A percentile compares a stretch with the other conserved stretches of the same genome.
These are phyloP conservation scores for Arthrobotrys entomopaga DNA, from an alignment of 2,329 filamentous ascomycete species.

Conservation along the genomic window DNA sequence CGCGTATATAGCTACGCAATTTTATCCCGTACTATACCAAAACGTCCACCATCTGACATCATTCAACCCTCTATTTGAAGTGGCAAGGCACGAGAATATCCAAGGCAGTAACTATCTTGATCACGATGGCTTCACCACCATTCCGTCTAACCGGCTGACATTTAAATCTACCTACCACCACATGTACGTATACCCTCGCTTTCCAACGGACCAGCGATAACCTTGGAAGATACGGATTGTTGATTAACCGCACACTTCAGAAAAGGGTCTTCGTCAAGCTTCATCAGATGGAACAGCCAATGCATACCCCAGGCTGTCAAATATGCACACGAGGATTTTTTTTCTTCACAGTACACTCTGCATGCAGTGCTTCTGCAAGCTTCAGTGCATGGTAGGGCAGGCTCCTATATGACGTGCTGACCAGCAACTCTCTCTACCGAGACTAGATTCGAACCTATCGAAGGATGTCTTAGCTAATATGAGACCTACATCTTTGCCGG, in stretches of 20 bases:
- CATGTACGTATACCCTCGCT: conserved; percentile 23
- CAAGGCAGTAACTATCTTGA: conserved; percentile 10
- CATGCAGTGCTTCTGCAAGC: too few relatives aligned
- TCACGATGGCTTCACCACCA: conserved; percentile 18
- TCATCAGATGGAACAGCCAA: conserved; percentile 50
- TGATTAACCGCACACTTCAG: conserved; percentile 3
- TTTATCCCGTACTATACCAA: too few relatives aligned
- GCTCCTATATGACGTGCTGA: conserved; percentile 12
- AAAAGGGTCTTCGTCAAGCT: conserved; percentile 2
- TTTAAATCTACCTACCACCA: conserved; percentile 16
- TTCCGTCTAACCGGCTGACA: conserved; percentile 40
- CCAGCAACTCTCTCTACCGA: not conserved
- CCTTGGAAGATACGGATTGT: conserved; percentile 26
- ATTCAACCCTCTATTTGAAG: not conserved
- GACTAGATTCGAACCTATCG: not conserved
- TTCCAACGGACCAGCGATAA: conserved; percentile 25
- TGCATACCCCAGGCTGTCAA: conserved; percentile 30
- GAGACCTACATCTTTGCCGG: conserved; percentile 7
- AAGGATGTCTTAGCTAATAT: conserved; percentile 20
- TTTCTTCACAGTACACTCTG: not conserved
- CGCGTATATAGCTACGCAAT: too few relatives aligned
- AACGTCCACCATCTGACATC: conserved; percentile 4
- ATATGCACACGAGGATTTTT: conserved; percentile 17
- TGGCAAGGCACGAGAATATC: not conserved
- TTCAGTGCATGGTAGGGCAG: conserved; percentile 1